A percentile compares a stretch with the other conserved stretches of the same genome.
Evolutionary conservation across 2,329 filamentous ascomycete genomes (phyloP).

Genomic region (Neonectria sp.): DNA sequence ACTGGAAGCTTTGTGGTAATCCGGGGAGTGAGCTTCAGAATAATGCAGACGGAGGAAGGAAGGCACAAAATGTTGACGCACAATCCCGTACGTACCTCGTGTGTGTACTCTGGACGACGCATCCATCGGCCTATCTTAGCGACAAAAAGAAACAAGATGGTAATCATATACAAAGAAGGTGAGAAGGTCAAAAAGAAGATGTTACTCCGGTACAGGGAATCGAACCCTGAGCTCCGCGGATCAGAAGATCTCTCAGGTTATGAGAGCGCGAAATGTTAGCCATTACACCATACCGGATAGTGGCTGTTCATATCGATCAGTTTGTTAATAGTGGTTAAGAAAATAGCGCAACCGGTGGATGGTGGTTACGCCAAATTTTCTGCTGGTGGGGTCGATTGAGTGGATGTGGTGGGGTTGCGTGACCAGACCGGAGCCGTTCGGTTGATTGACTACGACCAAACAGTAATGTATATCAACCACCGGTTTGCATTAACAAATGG

Average conservation of each 20-base stretch:
- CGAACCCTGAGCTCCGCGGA: constrained; percentile 49
- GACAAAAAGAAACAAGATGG: background rate
- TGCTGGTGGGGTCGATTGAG: background rate
- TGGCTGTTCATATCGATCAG: background rate
- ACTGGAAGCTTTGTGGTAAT: background rate
- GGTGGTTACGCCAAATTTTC: background rate
- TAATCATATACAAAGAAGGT: too few species aligned
- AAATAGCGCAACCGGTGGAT: background rate
- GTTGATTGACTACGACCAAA: too few species aligned
- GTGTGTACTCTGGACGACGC: background rate
- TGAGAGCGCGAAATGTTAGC: constrained; percentile 46
- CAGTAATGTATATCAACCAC: background rate
- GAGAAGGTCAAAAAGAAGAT: constrained; percentile 10
- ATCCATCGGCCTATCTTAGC: background rate
- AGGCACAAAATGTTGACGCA: too few species aligned
- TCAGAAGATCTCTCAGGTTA: constrained; percentile 38
- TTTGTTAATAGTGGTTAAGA: background rate
- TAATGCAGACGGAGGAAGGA: background rate
- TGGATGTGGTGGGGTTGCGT: constrained; percentile 5
- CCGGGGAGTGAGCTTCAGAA: background rate
- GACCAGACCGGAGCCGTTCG: background rate
- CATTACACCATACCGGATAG: constrained; percentile 50
- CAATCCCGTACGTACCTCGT: too few species aligned
- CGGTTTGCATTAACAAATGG: background rate
- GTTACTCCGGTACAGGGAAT: constrained; percentile 47